Evolutionary conservation across 257 asterid species (phyloP).

Genomic region (Petunia axillaris): DNA sequence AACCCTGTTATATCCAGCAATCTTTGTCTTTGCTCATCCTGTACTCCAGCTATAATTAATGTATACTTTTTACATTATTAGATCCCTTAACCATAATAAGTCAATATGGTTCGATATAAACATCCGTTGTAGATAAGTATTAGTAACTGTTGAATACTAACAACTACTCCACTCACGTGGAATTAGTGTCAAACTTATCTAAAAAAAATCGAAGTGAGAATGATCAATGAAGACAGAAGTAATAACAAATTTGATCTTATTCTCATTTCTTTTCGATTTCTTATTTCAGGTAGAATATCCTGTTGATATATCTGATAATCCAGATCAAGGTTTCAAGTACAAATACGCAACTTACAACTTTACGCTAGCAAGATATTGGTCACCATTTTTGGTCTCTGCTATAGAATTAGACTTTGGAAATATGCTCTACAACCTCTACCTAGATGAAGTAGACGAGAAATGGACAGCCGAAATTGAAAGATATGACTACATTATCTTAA

Average conservation of each 20-base stretch:
- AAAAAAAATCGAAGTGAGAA: not conserved
- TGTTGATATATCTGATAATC: constrained; percentile 45
- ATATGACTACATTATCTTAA: constrained; percentile 43
- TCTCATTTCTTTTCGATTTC: not conserved
- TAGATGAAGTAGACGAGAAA: constrained; percentile 42
- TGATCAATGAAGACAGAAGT: not conserved
- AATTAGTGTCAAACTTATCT: not conserved
- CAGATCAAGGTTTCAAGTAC: constrained; percentile 57
- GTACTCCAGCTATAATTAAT: too few relatives aligned
- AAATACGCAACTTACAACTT: constrained; percentile 65
- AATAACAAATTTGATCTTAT: not conserved
- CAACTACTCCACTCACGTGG: too few relatives aligned
- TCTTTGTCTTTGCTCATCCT: too few relatives aligned
- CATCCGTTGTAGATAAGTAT: too few relatives aligned
- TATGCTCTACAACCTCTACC: constrained; percentile 39
- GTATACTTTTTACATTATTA: too few relatives aligned
- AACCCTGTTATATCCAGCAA: too few relatives aligned
- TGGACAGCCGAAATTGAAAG: constrained; percentile 44
- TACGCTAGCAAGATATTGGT: constrained; percentile 77
- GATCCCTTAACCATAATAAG: too few relatives aligned
- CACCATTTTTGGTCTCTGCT: constrained; percentile 67
- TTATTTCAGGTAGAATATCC: constrained; percentile 62
- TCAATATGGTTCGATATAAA: too few relatives aligned
- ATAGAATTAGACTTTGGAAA: constrained; percentile 43
- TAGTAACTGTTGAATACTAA: too few relatives aligned